Conservation (phyloP, 108 stramenopile species). For the Pseudonitzschia multistriata region DNA sequence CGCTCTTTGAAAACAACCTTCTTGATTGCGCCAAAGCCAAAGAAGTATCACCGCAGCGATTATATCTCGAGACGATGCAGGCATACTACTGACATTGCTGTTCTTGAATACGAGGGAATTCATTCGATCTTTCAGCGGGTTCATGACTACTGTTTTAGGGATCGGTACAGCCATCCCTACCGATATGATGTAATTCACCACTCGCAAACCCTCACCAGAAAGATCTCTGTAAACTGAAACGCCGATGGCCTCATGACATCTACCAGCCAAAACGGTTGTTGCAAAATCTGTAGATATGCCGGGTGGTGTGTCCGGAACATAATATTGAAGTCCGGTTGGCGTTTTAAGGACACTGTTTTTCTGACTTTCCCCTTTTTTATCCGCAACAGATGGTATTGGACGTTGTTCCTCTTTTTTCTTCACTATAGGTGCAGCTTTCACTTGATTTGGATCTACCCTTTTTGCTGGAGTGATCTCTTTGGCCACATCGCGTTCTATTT, state of each 20-base stretch:
- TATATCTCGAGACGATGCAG: constrained; percentile 41
- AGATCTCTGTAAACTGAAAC: constrained; percentile 19
- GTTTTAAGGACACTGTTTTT: not conserved
- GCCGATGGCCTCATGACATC: constrained; percentile 27
- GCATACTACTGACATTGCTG: constrained; percentile 11
- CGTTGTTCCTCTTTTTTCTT: not conserved
- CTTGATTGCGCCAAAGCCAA: constrained; percentile 74
- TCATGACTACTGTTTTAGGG: constrained; percentile 52
- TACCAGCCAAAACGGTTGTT: constrained; percentile 20
- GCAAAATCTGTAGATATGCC: constrained; percentile 24
- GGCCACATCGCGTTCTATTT: not conserved
- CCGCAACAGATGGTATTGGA: not conserved
- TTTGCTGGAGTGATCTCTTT: not conserved
- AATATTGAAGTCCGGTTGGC: constrained; percentile 27
- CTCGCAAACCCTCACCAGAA: not conserved
- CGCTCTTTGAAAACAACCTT: constrained; percentile 52
- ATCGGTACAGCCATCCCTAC: constrained; percentile 69
- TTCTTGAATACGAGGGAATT: constrained; percentile 35
- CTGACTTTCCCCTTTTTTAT: not conserved
- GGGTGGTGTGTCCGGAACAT: constrained; percentile 28
- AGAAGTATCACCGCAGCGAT: constrained; percentile 56
- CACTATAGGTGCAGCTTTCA: not conserved
- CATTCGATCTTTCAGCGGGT: constrained; percentile 50
- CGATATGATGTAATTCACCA: constrained; percentile 43
- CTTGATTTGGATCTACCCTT: not conserved